Base-by-base conservation (phyloP, 2,329 filamentous ascomycete genomes). In the Ceratocystis colombiana region DNA sequence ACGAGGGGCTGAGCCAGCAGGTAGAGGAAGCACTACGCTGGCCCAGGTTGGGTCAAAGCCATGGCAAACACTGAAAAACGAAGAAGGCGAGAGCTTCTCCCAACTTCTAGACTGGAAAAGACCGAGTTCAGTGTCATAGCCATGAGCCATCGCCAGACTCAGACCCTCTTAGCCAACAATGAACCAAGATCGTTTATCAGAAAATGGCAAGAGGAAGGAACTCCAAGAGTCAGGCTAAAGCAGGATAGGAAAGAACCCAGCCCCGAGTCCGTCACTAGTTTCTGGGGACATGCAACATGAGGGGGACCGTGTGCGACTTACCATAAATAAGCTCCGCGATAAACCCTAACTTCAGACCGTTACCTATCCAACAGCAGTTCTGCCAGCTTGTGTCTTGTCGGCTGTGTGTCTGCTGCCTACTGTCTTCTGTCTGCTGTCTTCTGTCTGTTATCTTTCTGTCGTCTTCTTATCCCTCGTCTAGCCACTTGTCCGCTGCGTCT, bases 261-360 rank as follows among this genome's bases (percentile, higher is more conserved):
- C 15, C 55, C 55, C 55, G 25, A 59, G 55, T 59, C 55, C 28
- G 33, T 59, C 55, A 30, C 30, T 59, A 37, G 17, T n/a, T n/a
- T n/a, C 20, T n/a, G 25, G 12, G 12, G 22, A n/a, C 22, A 22
- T 59, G 28, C 15, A 59, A 53, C 48, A 53, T 33, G 37, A 57
- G 17, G 55, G 28, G 55, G 55, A n/a, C 55, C 30, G 55, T 59
- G 55, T 59, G 33, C 55, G 28, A 59, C 55, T 59, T 59, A 59
- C 55, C 55, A n/a, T 37, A 59, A 59, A 59, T 37, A 59, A 25
- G 55, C 15, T 37, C 55, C 15, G 28, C n/a, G 7, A 25, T 1
- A 59, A 59, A 59, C 55, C 55, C 30, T 59, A 33, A 59, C 15
- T 59, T n/a, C 55, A 59, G 28, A 7, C 7, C 17, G 28, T 37